These are phyloP conservation scores for Bruguiera sexangula DNA, from an alignment of 345 rosid species.

Conservation along the genomic window DNA sequence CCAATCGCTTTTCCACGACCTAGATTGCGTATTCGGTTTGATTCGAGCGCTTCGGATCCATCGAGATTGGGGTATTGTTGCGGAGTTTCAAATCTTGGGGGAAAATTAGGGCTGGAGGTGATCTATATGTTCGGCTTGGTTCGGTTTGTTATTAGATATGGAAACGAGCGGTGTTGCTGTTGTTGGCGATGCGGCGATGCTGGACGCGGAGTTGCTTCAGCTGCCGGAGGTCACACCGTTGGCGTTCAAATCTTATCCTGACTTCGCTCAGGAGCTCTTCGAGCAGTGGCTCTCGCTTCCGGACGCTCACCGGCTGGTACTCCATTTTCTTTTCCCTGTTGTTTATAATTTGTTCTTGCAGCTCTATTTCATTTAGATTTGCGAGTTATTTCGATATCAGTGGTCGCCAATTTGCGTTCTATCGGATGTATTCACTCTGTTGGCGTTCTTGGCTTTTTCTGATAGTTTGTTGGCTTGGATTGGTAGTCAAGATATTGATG, in stretches of 20 bases:
- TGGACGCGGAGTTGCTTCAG: slow-evolving; percentile 84
- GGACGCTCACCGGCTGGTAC: slow-evolving; percentile 74
- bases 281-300: slow-evolving; percentile 96
- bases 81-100: slow-evolving; percentile 1
- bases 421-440: too few relatives aligned
- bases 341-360: not conserved
- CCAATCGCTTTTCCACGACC: not conserved
- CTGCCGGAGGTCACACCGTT: slow-evolving; percentile 73
- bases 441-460: too few relatives aligned
- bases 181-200: slow-evolving; percentile 51
- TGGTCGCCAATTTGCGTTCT: too few relatives aligned
- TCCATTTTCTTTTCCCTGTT: too few relatives aligned
- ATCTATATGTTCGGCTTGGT: slow-evolving; percentile 21
- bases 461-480: too few relatives aligned
- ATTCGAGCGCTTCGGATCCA: not conserved
- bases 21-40: not conserved
- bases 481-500: too few relatives aligned
- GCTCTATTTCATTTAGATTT: not conserved
- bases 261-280: slow-evolving; percentile 70
- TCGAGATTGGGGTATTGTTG: slow-evolving; percentile 3
- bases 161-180: slow-evolving; percentile 16
- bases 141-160: slow-evolving; percentile 23
- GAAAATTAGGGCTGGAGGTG: slow-evolving; percentile 22
- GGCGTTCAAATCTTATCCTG: slow-evolving; percentile 68
- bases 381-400: too few relatives aligned